phyloP scores from a whole-genome alignment of 2,329 filamentous ascomycete genomes.

The Aspergillus fumigatiaffinis region DNA sequence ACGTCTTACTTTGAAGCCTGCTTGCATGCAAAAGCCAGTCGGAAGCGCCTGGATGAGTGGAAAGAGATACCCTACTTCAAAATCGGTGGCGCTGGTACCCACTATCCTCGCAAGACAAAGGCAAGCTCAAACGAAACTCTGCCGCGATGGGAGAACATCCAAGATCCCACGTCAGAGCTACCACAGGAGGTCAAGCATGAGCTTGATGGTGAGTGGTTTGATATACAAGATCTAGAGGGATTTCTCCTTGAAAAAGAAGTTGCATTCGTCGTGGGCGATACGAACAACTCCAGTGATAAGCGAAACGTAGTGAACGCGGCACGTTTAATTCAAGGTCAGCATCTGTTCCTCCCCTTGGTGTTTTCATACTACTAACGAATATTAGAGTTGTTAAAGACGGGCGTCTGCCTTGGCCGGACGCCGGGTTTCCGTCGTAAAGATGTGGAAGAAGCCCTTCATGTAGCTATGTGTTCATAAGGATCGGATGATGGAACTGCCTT shows the following conservation, averaged over 20 bases:
- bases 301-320: conserved; percentile 7
- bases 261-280: conserved; percentile 7
- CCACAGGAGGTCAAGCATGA: conserved; percentile 10
- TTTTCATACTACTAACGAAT: conserved; percentile 4
- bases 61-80: background rate
- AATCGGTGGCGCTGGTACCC: conserved; percentile 14
- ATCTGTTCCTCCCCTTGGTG: background rate
- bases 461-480: conserved; percentile 4
- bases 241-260: conserved; percentile 18
- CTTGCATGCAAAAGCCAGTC: background rate
- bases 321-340: conserved; percentile 17
- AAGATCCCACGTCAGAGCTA: conserved; percentile 12
- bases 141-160: conserved; percentile 8
- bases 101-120: conserved; percentile 13
- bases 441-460: conserved; percentile 17
- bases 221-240: conserved; percentile 20
- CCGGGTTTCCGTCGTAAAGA: conserved; percentile 20
- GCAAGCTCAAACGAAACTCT: conserved; percentile 2
- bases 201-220: conserved; percentile 23
- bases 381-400: conserved; percentile 15
- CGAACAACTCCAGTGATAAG: background rate
- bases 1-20: background rate
- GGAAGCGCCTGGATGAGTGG: background rate
- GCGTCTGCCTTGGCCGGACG: conserved; percentile 23
- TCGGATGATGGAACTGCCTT: background rate